Base-by-base conservation (phyloP, 257 asterid genomes). In the Vinca minor region DNA sequence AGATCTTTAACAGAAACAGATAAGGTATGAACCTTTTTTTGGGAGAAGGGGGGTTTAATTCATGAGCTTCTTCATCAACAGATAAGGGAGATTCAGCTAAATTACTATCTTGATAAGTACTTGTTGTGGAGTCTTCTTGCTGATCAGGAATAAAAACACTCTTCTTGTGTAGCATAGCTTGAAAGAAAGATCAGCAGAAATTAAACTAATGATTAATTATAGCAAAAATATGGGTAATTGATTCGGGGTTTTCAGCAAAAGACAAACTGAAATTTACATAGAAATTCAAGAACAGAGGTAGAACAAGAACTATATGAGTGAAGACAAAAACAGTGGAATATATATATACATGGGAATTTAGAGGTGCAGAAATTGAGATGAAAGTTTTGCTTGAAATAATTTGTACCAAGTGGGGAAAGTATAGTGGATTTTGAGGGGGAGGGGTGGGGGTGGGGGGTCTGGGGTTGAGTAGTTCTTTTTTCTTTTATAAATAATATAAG, bases 21-120 rank as follows among this genome's bases (percentile, higher is more conserved):
- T n/a, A n/a, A n/a, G n/a, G n/a, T n/a, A n/a, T n/a, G n/a, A 67
- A 87, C 96, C 96, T 87, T 80, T 84, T 85, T 41, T 75, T 87
- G 4, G 87, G 87, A 14, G 84, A 69, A 36, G 88, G 88, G 55
- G 75, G 69, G 63, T 67, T 78, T 44, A 71, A 66, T 64, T 83
- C 88, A 34, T 77, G 70, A 3, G 77, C 78, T 69, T 84, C 78
- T 69, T 84, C 95, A 36, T 84, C 87, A 29, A 82, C 87, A 64
- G 89, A 78, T 1, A 79, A 63, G n/a, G 72, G 69, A 34, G 95
- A 81, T 69, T 73, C 79, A 7, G 76, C 87, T 4, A 71, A 84
- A 42, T 69, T 74, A 67, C 73, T 80, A 35, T 82, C 89, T 52
- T 77, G 77, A 23, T 71, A 71, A 59, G 73, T 52, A 45, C 66